Conservation (phyloP, 1,284 basidiomycete genomes). For the Irpex sp. region DNA sequence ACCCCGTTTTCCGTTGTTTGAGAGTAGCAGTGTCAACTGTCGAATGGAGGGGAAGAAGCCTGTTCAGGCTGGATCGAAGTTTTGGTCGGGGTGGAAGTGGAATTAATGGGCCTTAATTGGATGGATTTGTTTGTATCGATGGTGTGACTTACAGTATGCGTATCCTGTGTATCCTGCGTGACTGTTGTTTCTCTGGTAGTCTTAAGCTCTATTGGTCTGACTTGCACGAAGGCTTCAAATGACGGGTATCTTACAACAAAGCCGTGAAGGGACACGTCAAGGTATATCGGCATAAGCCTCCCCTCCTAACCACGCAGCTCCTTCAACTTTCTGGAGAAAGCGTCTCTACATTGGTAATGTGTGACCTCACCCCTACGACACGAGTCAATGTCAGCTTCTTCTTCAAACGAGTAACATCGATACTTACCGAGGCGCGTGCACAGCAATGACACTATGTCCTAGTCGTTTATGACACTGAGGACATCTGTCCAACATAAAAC, state of each 20-base stretch:
- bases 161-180: not conserved
- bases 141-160: not conserved
- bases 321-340: constrained; percentile 61
- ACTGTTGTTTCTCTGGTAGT: not conserved
- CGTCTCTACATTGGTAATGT: constrained; percentile 89
- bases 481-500: constrained; percentile 53
- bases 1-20: constrained; percentile 13
- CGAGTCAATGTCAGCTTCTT: not conserved
- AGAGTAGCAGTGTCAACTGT: not conserved
- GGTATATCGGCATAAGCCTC: not conserved
- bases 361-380: constrained; percentile 81
- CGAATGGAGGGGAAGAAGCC: not conserved
- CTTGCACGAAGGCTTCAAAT: not conserved
- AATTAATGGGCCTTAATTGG: not conserved
- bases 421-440: constrained; percentile 78
- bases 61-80: not conserved
- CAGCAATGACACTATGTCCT: constrained; percentile 92
- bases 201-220: not conserved
- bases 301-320: constrained; percentile 25
- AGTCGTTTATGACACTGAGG: constrained; percentile 94
- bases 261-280: not conserved
- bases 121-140: not conserved
- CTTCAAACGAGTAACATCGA: not conserved
- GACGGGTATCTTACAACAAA: not conserved
- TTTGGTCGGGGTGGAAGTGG: not conserved